Evolutionary conservation across 2,329 filamentous ascomycete genomes (phyloP).

Genomic region (Aspergillus sp.): DNA sequence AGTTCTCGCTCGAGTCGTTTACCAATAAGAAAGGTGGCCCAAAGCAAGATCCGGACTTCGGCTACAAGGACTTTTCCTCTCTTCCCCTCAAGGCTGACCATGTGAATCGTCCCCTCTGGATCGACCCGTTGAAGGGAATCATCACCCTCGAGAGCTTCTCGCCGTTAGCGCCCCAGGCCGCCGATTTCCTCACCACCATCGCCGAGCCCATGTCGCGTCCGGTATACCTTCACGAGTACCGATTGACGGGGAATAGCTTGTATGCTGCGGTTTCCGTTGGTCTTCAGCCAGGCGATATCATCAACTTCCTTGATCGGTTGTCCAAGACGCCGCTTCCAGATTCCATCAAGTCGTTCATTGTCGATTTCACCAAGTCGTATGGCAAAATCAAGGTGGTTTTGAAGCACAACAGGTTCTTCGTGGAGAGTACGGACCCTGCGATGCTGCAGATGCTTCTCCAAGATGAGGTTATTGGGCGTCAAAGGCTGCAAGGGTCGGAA

Average conservation of each 20-base stretch:
- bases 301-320: conserved; percentile 75
- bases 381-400: conserved; percentile 93
- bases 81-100: conserved; percentile 80
- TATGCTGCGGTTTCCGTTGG: conserved; percentile 94
- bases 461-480: conserved; percentile 70
- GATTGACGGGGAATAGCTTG: conserved; percentile 80
- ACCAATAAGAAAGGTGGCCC: conserved; percentile 38
- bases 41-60: conserved; percentile 47
- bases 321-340: conserved; percentile 80
- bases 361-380: conserved; percentile 78
- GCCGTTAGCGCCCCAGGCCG: conserved; percentile 72
- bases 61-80: conserved; percentile 69
- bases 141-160: conserved; percentile 95
- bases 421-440: conserved; percentile 81
- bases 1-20: conserved; percentile 45
- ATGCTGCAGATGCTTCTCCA: conserved; percentile 80
- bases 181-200: conserved; percentile 92
- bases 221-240: conserved; percentile 86
- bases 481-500: conserved; percentile 64
- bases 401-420: conserved; percentile 87
- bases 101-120: conserved; percentile 83
- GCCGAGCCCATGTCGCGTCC: conserved; percentile 87
- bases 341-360: conserved; percentile 68
- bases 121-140: conserved; percentile 74
- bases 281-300: conserved; percentile 80